These are phyloP conservation scores for Ophiostoma piceae DNA, from an alignment of 2,329 filamentous ascomycete species.

Conservation along the genomic window DNA sequence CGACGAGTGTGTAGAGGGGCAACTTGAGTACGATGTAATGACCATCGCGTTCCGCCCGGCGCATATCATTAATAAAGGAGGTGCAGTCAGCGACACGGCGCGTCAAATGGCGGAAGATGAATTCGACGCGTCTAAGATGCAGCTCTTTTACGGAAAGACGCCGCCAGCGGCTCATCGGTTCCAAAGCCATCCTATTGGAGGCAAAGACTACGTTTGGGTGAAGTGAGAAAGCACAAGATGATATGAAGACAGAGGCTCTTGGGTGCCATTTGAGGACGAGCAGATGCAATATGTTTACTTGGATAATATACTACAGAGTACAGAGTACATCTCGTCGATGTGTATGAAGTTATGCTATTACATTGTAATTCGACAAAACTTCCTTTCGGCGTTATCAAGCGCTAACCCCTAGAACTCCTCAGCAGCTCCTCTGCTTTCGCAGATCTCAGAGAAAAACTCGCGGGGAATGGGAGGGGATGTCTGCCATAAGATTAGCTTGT, in stretches of 20 bases:
- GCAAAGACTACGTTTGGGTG: background rate
- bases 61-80: background rate
- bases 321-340: background rate
- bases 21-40: slow-evolving; percentile 33
- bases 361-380: no score
- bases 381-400: no score
- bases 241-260: no score
- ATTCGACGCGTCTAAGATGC: background rate
- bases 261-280: no score
- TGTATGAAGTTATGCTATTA: background rate
- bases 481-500: background rate
- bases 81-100: background rate
- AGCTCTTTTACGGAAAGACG: background rate
- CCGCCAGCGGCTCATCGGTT: background rate
- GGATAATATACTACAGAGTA: no score
- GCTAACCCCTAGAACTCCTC: background rate
- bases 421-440: background rate
- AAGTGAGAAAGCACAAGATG: no score
- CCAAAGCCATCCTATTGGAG: background rate
- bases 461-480: background rate
- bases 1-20: slow-evolving; percentile 39
- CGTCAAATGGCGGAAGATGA: background rate
- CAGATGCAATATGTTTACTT: no score
- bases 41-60: background rate
- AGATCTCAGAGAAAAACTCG: background rate